Percentiles rank a stretch among this genome's conserved stretches.
phyloP scores from a whole-genome alignment of 2,329 filamentous ascomycete genomes.

The Didymella sp. region DNA sequence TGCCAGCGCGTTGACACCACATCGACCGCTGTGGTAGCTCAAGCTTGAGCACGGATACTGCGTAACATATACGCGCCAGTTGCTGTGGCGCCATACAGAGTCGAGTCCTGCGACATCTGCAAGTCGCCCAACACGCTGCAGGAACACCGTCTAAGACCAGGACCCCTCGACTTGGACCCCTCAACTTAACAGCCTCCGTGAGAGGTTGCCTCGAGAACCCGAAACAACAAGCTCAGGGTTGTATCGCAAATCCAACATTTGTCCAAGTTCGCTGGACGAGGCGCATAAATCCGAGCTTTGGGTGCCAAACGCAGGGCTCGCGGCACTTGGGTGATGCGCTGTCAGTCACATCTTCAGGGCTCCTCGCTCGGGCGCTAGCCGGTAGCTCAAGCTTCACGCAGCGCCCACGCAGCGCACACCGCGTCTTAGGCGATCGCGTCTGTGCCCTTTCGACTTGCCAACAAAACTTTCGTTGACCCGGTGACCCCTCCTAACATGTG shows the following conservation, averaged over 20 bases:
- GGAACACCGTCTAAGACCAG: constrained; percentile 13
- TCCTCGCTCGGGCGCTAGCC: constrained; percentile 10
- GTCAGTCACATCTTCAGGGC: constrained; percentile 7
- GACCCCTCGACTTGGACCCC: no score
- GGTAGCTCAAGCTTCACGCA: constrained; percentile 12
- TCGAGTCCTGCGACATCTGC: constrained; percentile 1
- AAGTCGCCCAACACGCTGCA: constrained; percentile 12
- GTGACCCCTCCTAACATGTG: constrained; percentile 18
- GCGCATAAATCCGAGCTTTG: constrained; percentile 12
- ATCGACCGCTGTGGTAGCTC: constrained; percentile 13
- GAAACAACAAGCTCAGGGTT: constrained; percentile 8
- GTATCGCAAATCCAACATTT: not conserved
- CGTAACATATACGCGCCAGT: constrained; percentile 10
- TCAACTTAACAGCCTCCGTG: not conserved
- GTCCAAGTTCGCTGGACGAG: constrained; percentile 10
- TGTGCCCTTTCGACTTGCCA: constrained; percentile 6
- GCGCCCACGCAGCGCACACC: constrained; percentile 11
- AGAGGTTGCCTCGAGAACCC: constrained; percentile 12
- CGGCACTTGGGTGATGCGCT: constrained; percentile 17
- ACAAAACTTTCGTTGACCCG: constrained; percentile 17
- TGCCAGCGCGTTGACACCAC: constrained; percentile 17
- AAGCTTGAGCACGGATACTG: constrained; percentile 21
- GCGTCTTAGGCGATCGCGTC: constrained; percentile 17
- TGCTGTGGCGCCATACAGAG: constrained; percentile 13
- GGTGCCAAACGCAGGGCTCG: constrained; percentile 9